Conservation (phyloP, 139 green algal species). For the Tetratostichococcus sp. region DNA sequence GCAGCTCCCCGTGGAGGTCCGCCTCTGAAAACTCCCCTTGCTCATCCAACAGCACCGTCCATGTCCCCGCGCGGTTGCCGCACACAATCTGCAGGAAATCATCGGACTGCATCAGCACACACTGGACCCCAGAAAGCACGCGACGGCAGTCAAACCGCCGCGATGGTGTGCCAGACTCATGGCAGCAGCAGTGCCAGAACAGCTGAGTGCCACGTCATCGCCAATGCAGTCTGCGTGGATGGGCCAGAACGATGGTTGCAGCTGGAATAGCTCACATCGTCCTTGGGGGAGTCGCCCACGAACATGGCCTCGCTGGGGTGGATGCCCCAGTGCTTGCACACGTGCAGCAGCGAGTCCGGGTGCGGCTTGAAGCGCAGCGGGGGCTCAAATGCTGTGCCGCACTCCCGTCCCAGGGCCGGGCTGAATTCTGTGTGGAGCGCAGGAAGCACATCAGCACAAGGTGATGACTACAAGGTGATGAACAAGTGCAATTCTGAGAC, state of each 20-base stretch:
- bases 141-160: too few species aligned
- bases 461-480: too few species aligned
- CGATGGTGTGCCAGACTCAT: too few species aligned
- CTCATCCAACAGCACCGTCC: slow-evolving; percentile 69
- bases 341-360: slow-evolving; percentile 73
- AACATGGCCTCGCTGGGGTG: slow-evolving; percentile 61
- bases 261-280: slow-evolving; percentile 48
- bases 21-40: slow-evolving; percentile 7
- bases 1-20: slow-evolving; percentile 41
- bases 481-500: too few species aligned
- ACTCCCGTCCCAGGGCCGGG: slow-evolving; percentile 15
- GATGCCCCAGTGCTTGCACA: slow-evolving; percentile 70
- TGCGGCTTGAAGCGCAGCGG: slow-evolving; percentile 62
- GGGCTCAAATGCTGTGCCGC: background rate
- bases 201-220: too few species aligned
- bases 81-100: slow-evolving; percentile 49
- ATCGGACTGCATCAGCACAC: too few species aligned
- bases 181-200: too few species aligned
- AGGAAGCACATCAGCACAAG: too few species aligned
- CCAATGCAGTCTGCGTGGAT: too few species aligned
- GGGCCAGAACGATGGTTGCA: too few species aligned
- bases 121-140: too few species aligned
- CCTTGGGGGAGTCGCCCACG: slow-evolving; percentile 75
- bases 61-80: slow-evolving; percentile 65
- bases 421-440: slow-evolving; percentile 22